Evolutionary conservation across 2,329 filamentous ascomycete genomes (phyloP).

Genomic region (Grosmannia serpens): DNA sequence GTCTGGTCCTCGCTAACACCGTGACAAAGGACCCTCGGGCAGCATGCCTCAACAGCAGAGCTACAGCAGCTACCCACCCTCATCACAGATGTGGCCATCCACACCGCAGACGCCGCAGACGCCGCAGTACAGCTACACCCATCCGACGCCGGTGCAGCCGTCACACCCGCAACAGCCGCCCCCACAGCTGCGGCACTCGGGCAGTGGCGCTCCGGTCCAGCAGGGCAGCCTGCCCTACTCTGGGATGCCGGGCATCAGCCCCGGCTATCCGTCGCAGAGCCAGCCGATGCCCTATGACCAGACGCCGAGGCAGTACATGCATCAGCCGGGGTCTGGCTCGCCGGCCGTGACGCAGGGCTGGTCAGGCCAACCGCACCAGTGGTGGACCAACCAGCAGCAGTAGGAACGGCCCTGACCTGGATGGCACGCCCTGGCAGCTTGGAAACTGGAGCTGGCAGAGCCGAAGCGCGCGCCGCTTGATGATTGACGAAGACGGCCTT

Average conservation of each 20-base stretch:
- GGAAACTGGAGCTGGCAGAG: too few species aligned
- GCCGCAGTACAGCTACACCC: conserved; percentile 43
- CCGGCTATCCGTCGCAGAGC: conserved; percentile 42
- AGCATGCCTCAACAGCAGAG: conserved; percentile 41
- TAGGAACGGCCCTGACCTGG: conserved; percentile 7
- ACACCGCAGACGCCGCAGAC: conserved; percentile 55
- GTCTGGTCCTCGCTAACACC: conserved; percentile 40
- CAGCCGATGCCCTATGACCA: conserved; percentile 52
- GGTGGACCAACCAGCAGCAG: conserved; percentile 43
- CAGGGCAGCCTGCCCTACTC: conserved; percentile 46
- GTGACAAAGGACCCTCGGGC: conserved; percentile 42
- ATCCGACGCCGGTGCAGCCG: conserved; percentile 37
- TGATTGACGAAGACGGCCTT: conserved; percentile 2
- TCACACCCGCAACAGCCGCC: conserved; percentile 42
- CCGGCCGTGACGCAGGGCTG: conserved; percentile 40
- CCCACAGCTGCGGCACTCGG: conserved; percentile 47
- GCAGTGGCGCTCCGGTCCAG: conserved; percentile 43
- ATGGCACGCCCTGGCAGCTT: not conserved
- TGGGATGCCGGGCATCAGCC: conserved; percentile 49
- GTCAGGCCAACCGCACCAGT: conserved; percentile 48
- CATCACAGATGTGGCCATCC: conserved; percentile 55
- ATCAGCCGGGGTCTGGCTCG: conserved; percentile 41
- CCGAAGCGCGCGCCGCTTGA: conserved; percentile 1
- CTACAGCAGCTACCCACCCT: conserved; percentile 50
- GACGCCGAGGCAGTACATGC: conserved; percentile 56